These are phyloP conservation scores for Centrapalus pauciflorus DNA, from an alignment of 129 eudicot genomes.

Conservation along the genomic window DNA sequence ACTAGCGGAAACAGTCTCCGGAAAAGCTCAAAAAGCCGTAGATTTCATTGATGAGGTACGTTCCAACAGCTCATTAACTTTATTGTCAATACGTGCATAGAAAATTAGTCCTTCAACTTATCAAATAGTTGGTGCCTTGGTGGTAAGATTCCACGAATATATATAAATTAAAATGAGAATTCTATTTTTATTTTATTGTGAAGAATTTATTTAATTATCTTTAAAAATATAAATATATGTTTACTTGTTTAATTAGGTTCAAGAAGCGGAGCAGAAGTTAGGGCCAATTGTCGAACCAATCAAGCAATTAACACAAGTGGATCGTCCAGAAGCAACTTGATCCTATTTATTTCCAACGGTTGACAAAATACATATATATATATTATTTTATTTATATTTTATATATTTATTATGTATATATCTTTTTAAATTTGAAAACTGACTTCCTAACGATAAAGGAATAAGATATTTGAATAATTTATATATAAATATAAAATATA, in stretches of 20 bases:
- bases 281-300: slow-evolving; percentile 19
- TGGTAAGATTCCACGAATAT: too few species aligned
- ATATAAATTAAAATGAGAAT: too few species aligned
- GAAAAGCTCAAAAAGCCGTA: slow-evolving; percentile 26
- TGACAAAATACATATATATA: background rate
- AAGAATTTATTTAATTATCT: too few species aligned
- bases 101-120: too few species aligned
- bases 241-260: slow-evolving; percentile 10
- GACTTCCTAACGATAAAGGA: background rate
- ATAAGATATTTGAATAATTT: background rate
- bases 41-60: slow-evolving; percentile 41
- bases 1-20: slow-evolving; percentile 30
- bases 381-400: background rate
- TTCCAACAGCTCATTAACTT: too few species aligned
- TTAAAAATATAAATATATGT: background rate
- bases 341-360: too few species aligned
- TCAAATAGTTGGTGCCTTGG: too few species aligned
- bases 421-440: background rate
- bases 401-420: background rate
- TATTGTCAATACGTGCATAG: background rate
- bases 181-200: too few species aligned
- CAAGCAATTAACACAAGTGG: slow-evolving; percentile 19
- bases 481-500: background rate
- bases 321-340: background rate
- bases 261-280: slow-evolving; percentile 37